Conservation (phyloP, 1,139 yeast genomes). For the Suhomyces taliae region DNA sequence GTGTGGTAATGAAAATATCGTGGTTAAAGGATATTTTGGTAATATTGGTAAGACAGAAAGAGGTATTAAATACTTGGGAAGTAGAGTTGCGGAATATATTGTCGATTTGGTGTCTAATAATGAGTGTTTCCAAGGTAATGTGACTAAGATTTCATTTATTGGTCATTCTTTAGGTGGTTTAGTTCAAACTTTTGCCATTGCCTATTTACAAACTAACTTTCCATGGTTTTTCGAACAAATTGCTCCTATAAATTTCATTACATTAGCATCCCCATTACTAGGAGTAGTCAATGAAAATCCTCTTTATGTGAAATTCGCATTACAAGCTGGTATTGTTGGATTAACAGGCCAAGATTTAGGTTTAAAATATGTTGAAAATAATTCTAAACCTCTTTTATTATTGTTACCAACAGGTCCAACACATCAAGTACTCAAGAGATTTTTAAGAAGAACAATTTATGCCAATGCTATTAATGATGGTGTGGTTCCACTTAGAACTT, state of each 20-base stretch:
- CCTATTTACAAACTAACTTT: conserved; percentile 68
- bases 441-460: conserved; percentile 69
- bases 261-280: conserved; percentile 84
- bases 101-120: conserved; percentile 54
- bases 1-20: conserved; percentile 51
- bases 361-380: conserved; percentile 42
- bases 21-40: conserved; percentile 80
- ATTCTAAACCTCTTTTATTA: conserved; percentile 62
- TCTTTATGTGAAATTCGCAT: conserved; percentile 75
- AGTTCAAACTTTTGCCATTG: conserved; percentile 87
- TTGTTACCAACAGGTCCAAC: conserved; percentile 82
- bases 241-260: conserved; percentile 76
- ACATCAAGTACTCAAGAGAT: conserved; percentile 60
- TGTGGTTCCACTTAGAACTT: conserved; percentile 84
- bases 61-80: conserved; percentile 85
- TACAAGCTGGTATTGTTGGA: conserved; percentile 89
- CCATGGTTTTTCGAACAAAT: conserved; percentile 71
- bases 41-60: conserved; percentile 89
- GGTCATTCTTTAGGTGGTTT: conserved; percentile 95
- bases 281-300: conserved; percentile 90
- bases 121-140: conserved; percentile 31
- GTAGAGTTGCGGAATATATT: conserved; percentile 75
- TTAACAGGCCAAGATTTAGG: conserved; percentile 93
- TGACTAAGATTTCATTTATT: conserved; percentile 72
- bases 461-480: conserved; percentile 88